Percentiles rank a stretch among this genome's conserved stretches.
Evolutionary conservation across 176 grass and related monocot genomes (phyloP).

Genomic region (Lolium perenne): DNA sequence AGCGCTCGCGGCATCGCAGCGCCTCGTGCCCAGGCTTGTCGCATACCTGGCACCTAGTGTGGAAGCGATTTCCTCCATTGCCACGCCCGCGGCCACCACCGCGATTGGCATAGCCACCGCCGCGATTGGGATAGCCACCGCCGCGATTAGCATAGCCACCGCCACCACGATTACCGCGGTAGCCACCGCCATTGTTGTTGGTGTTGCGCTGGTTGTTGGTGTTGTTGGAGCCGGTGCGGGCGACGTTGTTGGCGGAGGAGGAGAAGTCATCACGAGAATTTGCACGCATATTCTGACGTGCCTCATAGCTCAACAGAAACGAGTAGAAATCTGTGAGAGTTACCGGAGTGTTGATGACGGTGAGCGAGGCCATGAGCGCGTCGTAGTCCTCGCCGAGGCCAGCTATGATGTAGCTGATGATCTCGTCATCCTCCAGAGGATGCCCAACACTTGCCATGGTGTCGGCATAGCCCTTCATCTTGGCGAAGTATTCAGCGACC

Average conservation of each 20-base stretch:
- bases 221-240: background rate
- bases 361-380: background rate
- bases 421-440: background rate
- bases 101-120: background rate
- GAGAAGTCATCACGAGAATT: background rate
- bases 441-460: background rate
- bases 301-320: background rate
- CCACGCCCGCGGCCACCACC: background rate
- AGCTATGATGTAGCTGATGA: background rate
- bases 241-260: background rate
- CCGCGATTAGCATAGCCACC: too few species aligned
- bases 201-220: too few species aligned
- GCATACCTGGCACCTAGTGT: background rate
- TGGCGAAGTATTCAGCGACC: background rate
- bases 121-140: too few species aligned
- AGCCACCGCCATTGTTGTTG: background rate
- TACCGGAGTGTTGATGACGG: background rate
- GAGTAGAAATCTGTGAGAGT: background rate
- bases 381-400: background rate
- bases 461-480: background rate
- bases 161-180: background rate
- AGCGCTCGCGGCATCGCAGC: background rate
- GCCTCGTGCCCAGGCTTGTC: background rate
- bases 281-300: background rate
- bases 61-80: background rate